Conservation (phyloP, 2,329 filamentous ascomycete species). For the Nemania bipapillata region DNA sequence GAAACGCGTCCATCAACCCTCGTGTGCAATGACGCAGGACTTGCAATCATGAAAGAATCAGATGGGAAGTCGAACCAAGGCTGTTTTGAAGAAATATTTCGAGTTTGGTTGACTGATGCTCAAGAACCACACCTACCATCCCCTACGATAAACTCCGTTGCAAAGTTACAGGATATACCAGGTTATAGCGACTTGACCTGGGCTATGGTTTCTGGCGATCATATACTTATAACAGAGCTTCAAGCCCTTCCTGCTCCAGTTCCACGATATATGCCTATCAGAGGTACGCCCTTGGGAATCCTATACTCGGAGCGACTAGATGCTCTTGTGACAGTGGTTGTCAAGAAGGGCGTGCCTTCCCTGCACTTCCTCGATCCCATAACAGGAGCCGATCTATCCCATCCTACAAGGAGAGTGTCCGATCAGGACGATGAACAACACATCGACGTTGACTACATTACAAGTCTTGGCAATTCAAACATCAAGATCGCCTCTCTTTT, state of each 20-base stretch:
- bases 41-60: conserved; percentile 45
- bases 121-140: conserved; percentile 59
- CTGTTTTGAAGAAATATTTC: conserved; percentile 56
- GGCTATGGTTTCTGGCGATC: conserved; percentile 62
- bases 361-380: conserved; percentile 68
- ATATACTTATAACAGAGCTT: conserved; percentile 65
- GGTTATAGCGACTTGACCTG: conserved; percentile 57
- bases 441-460: conserved; percentile 60
- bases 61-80: conserved; percentile 17
- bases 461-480: conserved; percentile 65
- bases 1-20: conserved; percentile 59
- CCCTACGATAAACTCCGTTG: conserved; percentile 61
- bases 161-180: conserved; percentile 57
- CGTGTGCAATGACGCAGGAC: conserved; percentile 52
- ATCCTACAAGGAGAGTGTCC: conserved; percentile 49
- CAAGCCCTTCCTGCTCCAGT: conserved; percentile 52
- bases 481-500: conserved; percentile 70
- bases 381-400: conserved; percentile 64
- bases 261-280: conserved; percentile 45
- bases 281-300: conserved; percentile 62
- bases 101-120: conserved; percentile 65
- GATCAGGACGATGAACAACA: conserved; percentile 50
- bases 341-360: conserved; percentile 57
- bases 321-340: conserved; percentile 65
- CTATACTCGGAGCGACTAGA: conserved; percentile 66